A percentile compares a stretch with the other conserved stretches of the same genome.
Conservation (phyloP, 306 rosid genomes). For the Prunus mume region DNA sequence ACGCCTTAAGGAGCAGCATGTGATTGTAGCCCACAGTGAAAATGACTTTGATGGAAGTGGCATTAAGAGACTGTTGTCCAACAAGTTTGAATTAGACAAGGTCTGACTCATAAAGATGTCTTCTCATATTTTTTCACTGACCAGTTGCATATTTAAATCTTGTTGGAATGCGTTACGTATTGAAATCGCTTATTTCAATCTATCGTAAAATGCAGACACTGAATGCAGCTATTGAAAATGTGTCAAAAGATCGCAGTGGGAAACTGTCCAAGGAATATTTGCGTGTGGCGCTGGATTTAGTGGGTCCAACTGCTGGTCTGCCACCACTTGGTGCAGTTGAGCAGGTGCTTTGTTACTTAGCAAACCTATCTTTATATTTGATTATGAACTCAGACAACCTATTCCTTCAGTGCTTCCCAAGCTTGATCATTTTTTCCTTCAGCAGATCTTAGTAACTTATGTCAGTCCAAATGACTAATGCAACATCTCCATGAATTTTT, state of each 20-base stretch:
- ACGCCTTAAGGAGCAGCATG: constrained; percentile 63
- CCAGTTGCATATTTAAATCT: not conserved
- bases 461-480: not conserved
- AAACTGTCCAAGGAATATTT: constrained; percentile 67
- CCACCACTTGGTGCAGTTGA: constrained; percentile 85
- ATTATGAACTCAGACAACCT: not conserved
- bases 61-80: constrained; percentile 65
- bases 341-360: constrained; percentile 45
- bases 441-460: not conserved
- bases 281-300: constrained; percentile 54
- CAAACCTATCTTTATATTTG: not conserved
- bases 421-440: not conserved
- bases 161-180: not conserved
- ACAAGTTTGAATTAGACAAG: constrained; percentile 94
- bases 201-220: constrained; percentile 46
- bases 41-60: constrained; percentile 83
- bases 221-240: constrained; percentile 52
- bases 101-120: constrained; percentile 27
- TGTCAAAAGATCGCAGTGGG: constrained; percentile 70
- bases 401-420: not conserved
- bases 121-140: not conserved
- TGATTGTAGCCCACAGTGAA: constrained; percentile 90
- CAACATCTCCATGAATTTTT: not conserved
- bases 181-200: not conserved
- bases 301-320: constrained; percentile 77